Evolutionary conservation across 2,329 filamentous ascomycete species (phyloP).

Genomic region (Alternaria infectoria): DNA sequence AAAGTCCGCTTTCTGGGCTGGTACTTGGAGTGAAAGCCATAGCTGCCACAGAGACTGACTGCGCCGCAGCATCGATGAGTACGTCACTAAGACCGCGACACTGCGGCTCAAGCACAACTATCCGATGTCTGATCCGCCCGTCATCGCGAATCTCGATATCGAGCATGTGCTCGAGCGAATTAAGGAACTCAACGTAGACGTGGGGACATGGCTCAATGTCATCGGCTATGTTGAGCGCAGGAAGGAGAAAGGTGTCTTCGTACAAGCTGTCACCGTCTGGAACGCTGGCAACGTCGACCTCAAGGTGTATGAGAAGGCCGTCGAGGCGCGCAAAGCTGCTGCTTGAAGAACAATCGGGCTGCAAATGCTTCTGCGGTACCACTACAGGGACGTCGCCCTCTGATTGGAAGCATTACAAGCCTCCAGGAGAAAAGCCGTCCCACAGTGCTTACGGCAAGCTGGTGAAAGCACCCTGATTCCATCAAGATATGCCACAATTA

Average conservation of each 20-base stretch:
- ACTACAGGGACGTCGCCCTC: too few relatives aligned
- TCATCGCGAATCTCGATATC: constrained; percentile 70
- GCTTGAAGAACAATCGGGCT: not conserved
- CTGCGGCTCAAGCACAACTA: constrained; percentile 73
- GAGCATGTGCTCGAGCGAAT: constrained; percentile 72
- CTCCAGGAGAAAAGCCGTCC: not conserved
- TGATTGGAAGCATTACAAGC: not conserved
- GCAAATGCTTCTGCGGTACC: not conserved
- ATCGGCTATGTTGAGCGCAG: constrained; percentile 72
- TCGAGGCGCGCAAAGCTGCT: constrained; percentile 21
- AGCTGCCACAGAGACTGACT: constrained; percentile 13
- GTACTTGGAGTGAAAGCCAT: constrained; percentile 58
- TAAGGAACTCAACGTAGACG: constrained; percentile 66
- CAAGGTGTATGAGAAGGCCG: constrained; percentile 70
- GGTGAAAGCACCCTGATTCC: not conserved
- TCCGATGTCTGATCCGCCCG: constrained; percentile 50
- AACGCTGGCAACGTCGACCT: constrained; percentile 75
- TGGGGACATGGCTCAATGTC: constrained; percentile 89
- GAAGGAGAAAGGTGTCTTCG: constrained; percentile 44
- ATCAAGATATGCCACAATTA: not conserved
- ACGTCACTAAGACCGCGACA: constrained; percentile 63
- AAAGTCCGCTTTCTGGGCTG: constrained; percentile 94
- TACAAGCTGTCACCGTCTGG: constrained; percentile 83
- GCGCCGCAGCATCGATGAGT: constrained; percentile 62
- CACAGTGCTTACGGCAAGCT: not conserved